Conservation (phyloP, 1,139 yeast genomes). For the Wickerhamomyces sp. region DNA sequence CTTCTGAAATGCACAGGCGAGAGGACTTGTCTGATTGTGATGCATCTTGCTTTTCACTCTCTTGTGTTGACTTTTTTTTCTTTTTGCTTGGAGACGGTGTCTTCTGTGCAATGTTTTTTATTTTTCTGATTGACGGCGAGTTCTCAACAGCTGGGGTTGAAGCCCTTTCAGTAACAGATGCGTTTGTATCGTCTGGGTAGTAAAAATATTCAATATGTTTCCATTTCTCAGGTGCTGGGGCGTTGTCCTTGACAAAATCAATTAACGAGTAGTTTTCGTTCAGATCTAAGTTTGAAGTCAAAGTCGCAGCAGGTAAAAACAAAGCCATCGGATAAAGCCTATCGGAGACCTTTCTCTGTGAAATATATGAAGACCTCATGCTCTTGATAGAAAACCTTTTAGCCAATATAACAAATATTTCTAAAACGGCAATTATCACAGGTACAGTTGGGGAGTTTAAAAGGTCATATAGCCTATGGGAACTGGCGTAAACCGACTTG, state of each 20-base stretch:
- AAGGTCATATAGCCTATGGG: slow-evolving; percentile 57
- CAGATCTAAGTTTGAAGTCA: slow-evolving; percentile 25
- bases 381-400: slow-evolving; percentile 49
- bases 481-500: slow-evolving; percentile 62
- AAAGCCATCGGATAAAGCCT: slow-evolving; percentile 38
- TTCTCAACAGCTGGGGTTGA: slow-evolving; percentile 1
- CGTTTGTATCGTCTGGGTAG: slow-evolving; percentile 27
- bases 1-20: slow-evolving; percentile 21
- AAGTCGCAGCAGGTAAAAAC: slow-evolving; percentile 47
- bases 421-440: slow-evolving; percentile 59
- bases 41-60: neutral
- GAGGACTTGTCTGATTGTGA: slow-evolving; percentile 32
- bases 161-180: neutral
- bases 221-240: slow-evolving; percentile 56
- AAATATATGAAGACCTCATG: slow-evolving; percentile 41
- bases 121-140: slow-evolving; percentile 15
- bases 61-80: slow-evolving; percentile 5
- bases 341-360: slow-evolving; percentile 43
- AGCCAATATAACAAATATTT: slow-evolving; percentile 57
- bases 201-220: slow-evolving; percentile 51
- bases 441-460: slow-evolving; percentile 57
- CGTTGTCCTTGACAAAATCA: slow-evolving; percentile 46
- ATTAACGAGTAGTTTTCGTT: slow-evolving; percentile 50
- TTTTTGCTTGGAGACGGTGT: slow-evolving; percentile 21
- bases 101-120: slow-evolving; percentile 9